These are phyloP conservation scores for Metschnikowia dekortorum DNA, from an alignment of 805 yeast genomes.

Conservation along the genomic window DNA sequence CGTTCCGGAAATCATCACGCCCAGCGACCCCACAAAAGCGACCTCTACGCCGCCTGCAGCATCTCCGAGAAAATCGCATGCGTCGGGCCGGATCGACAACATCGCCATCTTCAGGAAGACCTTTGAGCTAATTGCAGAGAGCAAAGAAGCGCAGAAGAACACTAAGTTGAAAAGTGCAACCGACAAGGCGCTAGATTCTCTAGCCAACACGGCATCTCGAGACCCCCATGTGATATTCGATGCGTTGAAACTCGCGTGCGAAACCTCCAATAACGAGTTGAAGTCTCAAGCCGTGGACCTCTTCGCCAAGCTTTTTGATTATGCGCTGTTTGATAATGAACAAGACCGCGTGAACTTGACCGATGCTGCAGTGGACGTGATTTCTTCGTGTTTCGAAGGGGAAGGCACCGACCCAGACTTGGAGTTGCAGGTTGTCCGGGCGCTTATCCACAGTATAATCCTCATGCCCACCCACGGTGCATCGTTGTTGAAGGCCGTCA, in stretches of 20 bases:
- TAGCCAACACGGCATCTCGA: conserved; percentile 34
- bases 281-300: conserved; percentile 77
- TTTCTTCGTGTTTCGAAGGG: conserved; percentile 81
- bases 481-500: conserved; percentile 78
- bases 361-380: conserved; percentile 79
- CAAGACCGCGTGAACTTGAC: conserved; percentile 54
- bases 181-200: conserved; percentile 40
- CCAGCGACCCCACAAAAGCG: neutral
- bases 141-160: conserved; percentile 59
- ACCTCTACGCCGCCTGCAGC: neutral
- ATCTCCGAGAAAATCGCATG: neutral
- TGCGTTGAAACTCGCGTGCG: conserved; percentile 72
- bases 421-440: conserved; percentile 90
- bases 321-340: conserved; percentile 62
- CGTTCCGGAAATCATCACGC: neutral
- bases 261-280: conserved; percentile 58
- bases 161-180: conserved; percentile 34
- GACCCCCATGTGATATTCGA: conserved; percentile 62
- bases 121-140: conserved; percentile 50
- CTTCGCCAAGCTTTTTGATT: conserved; percentile 83
- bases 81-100: conserved; percentile 20
- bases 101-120: conserved; percentile 44
- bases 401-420: conserved; percentile 88
- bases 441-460: conserved; percentile 81
- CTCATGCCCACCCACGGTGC: conserved; percentile 89